A percentile compares a stretch with the other conserved stretches of the same genome.
Conservation (phyloP, 2,329 filamentous ascomycete genomes). For the Cryphonectria japonica region DNA sequence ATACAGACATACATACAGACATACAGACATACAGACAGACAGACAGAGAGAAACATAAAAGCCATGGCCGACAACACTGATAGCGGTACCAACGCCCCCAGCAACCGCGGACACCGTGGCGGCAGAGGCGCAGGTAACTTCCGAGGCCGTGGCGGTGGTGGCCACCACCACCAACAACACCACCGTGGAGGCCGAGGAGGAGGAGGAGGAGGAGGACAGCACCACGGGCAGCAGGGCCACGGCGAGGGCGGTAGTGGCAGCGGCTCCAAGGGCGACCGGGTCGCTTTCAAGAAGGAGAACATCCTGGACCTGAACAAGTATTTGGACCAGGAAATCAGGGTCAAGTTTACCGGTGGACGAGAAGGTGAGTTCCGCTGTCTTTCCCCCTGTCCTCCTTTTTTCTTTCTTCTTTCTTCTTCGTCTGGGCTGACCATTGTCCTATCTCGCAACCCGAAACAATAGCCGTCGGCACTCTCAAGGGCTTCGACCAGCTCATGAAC, state of each 20-base stretch:
- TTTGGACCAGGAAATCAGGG: conserved; percentile 92
- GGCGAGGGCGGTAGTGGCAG: conserved; percentile 54
- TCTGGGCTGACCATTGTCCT: neutral
- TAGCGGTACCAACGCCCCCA: neutral
- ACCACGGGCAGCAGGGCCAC: conserved; percentile 46
- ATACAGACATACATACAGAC: neutral
- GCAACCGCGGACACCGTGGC: conserved; percentile 10
- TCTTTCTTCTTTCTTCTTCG: too few relatives aligned
- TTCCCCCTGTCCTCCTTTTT: neutral
- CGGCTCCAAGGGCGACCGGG: conserved; percentile 67
- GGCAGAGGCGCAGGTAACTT: neutral
- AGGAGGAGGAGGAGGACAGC: conserved; percentile 48
- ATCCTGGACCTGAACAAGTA: conserved; percentile 95
- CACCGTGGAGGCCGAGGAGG: conserved; percentile 51
- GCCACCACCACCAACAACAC: conserved; percentile 51
- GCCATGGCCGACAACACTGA: conserved; percentile 16
- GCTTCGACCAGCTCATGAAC: conserved; percentile 98
- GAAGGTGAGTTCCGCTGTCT: conserved; percentile 65
- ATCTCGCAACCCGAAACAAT: conserved; percentile 8
- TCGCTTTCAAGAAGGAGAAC: conserved; percentile 84
- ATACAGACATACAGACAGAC: neutral
- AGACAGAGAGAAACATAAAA: neutral
- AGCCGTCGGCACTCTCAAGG: conserved; percentile 91
- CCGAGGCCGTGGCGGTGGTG: conserved; percentile 49
- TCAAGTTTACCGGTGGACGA: conserved; percentile 95